Percentiles rank a stretch among this genome's conserved stretches.
phyloP scores from a whole-genome alignment of 768 basidiomycete genomes.

The Lepiota subincarnata region DNA sequence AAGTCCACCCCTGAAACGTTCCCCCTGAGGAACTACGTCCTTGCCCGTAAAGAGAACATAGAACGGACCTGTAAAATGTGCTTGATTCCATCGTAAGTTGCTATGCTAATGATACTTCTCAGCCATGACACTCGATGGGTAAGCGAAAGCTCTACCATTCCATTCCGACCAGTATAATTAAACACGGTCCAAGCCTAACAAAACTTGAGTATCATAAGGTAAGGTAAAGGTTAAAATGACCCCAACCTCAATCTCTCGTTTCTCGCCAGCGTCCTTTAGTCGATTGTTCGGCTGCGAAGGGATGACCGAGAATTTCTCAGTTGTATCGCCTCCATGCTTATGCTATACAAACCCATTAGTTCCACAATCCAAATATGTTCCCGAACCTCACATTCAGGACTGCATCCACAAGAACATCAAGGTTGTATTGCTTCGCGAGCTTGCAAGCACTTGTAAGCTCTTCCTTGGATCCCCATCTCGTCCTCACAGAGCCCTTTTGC shows the following conservation, averaged over 20 bases:
- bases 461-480: conserved; percentile 86
- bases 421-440: conserved; percentile 60
- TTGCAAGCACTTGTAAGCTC: conserved; percentile 70
- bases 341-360: conserved; percentile 41
- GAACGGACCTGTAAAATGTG: conserved; percentile 70
- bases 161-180: conserved; percentile 72
- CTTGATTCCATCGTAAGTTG: conserved; percentile 63
- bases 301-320: conserved; percentile 65
- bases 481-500: conserved; percentile 65
- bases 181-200: conserved; percentile 81
- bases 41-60: not conserved
- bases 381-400: conserved; percentile 70
- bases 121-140: not conserved
- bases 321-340: conserved; percentile 79
- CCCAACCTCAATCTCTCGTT: conserved; percentile 63
- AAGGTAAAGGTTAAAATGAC: not conserved
- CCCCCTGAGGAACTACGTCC: not conserved
- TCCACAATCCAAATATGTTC: not conserved
- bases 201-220: not conserved
- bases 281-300: conserved; percentile 71
- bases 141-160: conserved; percentile 44
- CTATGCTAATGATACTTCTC: conserved; percentile 49
- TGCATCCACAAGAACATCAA: conserved; percentile 81
- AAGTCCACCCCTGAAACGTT: conserved; percentile 67
- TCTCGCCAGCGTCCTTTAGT: conserved; percentile 51